phyloP scores from a whole-genome alignment of 768 basidiomycete species.

The Trametes maxima region DNA sequence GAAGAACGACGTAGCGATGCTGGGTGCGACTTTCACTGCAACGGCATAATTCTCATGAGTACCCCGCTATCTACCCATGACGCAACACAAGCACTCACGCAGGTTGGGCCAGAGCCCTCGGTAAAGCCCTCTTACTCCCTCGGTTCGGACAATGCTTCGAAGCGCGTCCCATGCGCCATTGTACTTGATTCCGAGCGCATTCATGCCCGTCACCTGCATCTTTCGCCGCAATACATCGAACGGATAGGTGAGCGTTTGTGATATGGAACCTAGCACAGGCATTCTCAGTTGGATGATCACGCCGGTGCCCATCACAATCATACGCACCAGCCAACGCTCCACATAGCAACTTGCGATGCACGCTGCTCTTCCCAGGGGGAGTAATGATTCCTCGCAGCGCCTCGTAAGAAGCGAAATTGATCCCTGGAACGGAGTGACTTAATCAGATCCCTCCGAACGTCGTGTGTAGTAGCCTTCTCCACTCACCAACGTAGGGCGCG shows the following conservation, averaged over 20 bases:
- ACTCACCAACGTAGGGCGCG: constrained; percentile 71
- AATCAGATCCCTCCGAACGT: constrained; percentile 3
- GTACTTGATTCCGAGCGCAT: constrained; percentile 63
- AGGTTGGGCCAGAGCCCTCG: constrained; percentile 89
- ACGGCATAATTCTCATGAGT: constrained; percentile 8
- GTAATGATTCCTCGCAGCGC: constrained; percentile 72
- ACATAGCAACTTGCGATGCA: constrained; percentile 73
- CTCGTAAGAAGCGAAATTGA: constrained; percentile 97
- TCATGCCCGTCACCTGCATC: constrained; percentile 92
- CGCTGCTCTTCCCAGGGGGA: constrained; percentile 75
- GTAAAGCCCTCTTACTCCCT: constrained; percentile 81
- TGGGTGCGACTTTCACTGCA: constrained; percentile 87
- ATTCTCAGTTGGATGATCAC: constrained; percentile 9
- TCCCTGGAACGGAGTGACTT: constrained; percentile 38
- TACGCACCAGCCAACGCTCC: constrained; percentile 82
- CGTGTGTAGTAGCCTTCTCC: background rate
- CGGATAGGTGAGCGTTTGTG: constrained; percentile 93
- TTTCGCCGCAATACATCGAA: constrained; percentile 94
- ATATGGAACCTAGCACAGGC: constrained; percentile 67
- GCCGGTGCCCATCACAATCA: background rate
- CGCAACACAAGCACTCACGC: constrained; percentile 50
- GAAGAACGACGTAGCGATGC: constrained; percentile 86
- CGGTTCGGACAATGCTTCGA: constrained; percentile 62
- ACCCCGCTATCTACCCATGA: constrained; percentile 9
- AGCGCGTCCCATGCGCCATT: constrained; percentile 82